Evolutionary conservation across 2,329 filamentous ascomycete species (phyloP), one percentile per base, ranked within the genome.

Genomic region (Gnomoniopsis smithogilvyi): DNA sequence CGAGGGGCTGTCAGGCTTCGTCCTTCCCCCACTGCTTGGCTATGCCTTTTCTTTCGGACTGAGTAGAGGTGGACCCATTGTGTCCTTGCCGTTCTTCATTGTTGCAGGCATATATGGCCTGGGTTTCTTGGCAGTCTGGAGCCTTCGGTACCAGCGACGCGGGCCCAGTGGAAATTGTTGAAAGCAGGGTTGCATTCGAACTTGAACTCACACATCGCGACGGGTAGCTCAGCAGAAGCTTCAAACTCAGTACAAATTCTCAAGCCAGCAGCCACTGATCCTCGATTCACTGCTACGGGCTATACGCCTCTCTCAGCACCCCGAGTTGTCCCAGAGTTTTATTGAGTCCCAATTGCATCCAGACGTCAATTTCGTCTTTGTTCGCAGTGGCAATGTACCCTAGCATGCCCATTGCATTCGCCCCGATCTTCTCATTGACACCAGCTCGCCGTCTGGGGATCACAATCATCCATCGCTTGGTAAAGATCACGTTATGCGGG

Each of bases 71-170:
- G 60, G 53, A 14, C 15, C 51, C 7, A 53, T 53, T 24, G 30
- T 54, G 21, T 51, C 57, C 8, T 49, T 62, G 36, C 60, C 60
- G 11, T 62, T 60, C 21, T 62, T 60, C 47, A 50, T 62, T 41
- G 43, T 56, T 19, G 58, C 56, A 3, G 57, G 41, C 6, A 24
- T 62, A n/a, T 62, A 62, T 43, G 51, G 26, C 19, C 38, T 41
- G n/a, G 38, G 38, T 41, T 41, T 41, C 38, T 41, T 41, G 38
- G n/a, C 15, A 12, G 38, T 41, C 12, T 41, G 38, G 4, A 41
- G 38, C n/a, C 12, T 41, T 41, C 12, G 38, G n/a, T 41, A 41
- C n/a, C 12, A 41, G 38, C 12, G 38, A 41, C 38, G 38, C 10
- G 34, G 15, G 15, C 34, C 8, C 15, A 38, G 34, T 41, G 38